These are phyloP conservation scores for Rubroshorea leprosula DNA, from an alignment of 345 rosid genomes.

Conservation along the genomic window DNA sequence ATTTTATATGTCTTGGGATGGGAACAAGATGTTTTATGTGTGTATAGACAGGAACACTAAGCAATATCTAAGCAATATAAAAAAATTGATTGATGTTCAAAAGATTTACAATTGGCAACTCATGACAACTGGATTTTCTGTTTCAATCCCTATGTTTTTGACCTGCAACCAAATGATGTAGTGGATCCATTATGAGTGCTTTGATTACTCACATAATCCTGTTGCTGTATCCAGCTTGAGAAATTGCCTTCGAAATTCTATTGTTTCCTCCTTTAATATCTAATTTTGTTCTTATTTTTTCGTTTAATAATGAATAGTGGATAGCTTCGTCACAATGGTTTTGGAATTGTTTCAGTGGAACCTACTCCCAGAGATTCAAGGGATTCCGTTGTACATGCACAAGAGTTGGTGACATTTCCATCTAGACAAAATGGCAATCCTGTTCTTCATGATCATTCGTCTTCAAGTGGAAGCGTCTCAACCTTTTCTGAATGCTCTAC, in stretches of 20 bases:
- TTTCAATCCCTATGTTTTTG: background rate
- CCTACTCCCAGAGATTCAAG: slow-evolving; percentile 44
- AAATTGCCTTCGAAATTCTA: background rate
- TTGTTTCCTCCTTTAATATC: background rate
- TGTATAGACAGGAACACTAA: no score
- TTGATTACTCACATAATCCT: background rate
- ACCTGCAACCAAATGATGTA: background rate
- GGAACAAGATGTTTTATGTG: no score
- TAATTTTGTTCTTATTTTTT: background rate
- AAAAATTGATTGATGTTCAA: no score
- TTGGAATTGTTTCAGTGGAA: slow-evolving; percentile 26
- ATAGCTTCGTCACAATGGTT: background rate
- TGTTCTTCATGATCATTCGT: slow-evolving; percentile 16
- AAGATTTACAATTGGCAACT: no score
- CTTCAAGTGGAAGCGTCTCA: slow-evolving; percentile 36
- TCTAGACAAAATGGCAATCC: slow-evolving; percentile 28
- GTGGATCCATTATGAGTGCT: background rate
- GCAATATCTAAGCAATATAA: no score
- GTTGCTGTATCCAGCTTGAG: slow-evolving; percentile 4
- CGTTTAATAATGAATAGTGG: slow-evolving; percentile 2
- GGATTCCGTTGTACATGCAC: slow-evolving; percentile 32
- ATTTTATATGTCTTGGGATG: no score
- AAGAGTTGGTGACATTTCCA: slow-evolving; percentile 50
- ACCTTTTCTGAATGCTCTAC: slow-evolving; percentile 46
- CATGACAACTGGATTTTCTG: no score